phyloP scores from a whole-genome alignment of 495 filamentous ascomycete genomes.

The Tetracladium setigerum region DNA sequence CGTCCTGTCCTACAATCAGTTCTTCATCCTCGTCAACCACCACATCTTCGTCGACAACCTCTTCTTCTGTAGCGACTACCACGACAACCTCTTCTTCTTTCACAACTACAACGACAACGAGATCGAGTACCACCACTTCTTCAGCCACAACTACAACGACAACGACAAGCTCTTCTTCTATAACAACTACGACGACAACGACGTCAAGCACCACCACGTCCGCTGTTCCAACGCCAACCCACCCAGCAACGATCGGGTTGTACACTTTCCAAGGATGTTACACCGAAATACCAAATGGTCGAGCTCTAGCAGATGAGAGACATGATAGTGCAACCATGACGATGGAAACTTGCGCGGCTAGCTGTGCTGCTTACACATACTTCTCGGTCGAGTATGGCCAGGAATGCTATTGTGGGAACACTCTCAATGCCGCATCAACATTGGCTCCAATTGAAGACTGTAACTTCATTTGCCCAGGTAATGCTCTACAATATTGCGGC shows the following conservation, averaged over 20 bases:
- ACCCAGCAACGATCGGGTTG: conserved; percentile 25
- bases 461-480: conserved; percentile 41
- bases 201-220: conserved; percentile 13
- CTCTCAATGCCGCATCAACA: conserved; percentile 30
- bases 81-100: neutral
- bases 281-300: conserved; percentile 30
- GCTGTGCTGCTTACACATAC: conserved; percentile 32
- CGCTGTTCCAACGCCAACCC: conserved; percentile 10
- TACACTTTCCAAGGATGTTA: conserved; percentile 40
- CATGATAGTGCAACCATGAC: conserved; percentile 41
- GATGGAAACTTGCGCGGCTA: conserved; percentile 36
- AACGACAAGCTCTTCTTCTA: conserved; percentile 15
- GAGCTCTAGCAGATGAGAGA: conserved; percentile 23
- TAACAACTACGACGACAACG: conserved; percentile 16
- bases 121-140: neutral
- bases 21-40: neutral
- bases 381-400: conserved; percentile 45
- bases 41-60: conserved; percentile 13
- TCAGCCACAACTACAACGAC: conserved; percentile 14
- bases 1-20: neutral
- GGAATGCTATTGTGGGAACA: conserved; percentile 47
- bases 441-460: conserved; percentile 35
- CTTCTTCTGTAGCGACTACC: conserved; percentile 17
- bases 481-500: conserved; percentile 29
- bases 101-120: neutral